Conservation (phyloP, 2,329 filamentous ascomycete genomes). For the Hymenoscyphus fraxineus region DNA sequence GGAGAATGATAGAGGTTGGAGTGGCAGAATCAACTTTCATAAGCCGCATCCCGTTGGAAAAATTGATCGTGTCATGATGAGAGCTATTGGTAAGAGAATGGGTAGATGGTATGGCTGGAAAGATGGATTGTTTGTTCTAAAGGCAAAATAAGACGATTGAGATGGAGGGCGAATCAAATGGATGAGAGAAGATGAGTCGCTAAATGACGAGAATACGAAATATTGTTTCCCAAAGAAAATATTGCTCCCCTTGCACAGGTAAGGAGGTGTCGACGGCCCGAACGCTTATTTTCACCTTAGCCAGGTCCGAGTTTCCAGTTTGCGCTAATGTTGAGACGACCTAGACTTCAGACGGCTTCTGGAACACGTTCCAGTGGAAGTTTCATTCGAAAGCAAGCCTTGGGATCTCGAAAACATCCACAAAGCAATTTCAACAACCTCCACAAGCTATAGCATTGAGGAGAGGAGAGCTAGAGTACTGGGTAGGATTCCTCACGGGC, state of each 20-base stretch:
- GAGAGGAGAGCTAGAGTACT: too few relatives aligned
- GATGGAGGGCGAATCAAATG: neutral
- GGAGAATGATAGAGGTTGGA: slow-evolving; percentile 7
- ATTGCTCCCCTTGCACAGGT: neutral
- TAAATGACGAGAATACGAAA: neutral
- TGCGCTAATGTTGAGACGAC: neutral
- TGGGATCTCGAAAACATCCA: too few relatives aligned
- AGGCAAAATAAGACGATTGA: neutral
- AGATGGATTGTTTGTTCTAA: slow-evolving; percentile 8
- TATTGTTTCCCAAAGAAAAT: neutral
- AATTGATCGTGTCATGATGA: slow-evolving; percentile 11
- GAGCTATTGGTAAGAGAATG: slow-evolving; percentile 12
- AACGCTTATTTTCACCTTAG: neutral
- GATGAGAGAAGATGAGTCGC: neutral
- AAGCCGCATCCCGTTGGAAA: slow-evolving; percentile 11
- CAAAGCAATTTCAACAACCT: too few relatives aligned
- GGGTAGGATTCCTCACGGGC: too few relatives aligned
- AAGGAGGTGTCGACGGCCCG: neutral
- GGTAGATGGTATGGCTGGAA: slow-evolving; percentile 11
- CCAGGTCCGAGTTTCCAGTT: neutral
- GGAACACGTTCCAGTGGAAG: too few relatives aligned
- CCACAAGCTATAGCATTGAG: too few relatives aligned
- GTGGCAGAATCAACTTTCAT: slow-evolving; percentile 9
- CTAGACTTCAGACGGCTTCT: neutral
- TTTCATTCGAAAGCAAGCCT: too few relatives aligned